Evolutionary conservation across 306 rosid species (phyloP).

Genomic region (Cajanus cajan): DNA sequence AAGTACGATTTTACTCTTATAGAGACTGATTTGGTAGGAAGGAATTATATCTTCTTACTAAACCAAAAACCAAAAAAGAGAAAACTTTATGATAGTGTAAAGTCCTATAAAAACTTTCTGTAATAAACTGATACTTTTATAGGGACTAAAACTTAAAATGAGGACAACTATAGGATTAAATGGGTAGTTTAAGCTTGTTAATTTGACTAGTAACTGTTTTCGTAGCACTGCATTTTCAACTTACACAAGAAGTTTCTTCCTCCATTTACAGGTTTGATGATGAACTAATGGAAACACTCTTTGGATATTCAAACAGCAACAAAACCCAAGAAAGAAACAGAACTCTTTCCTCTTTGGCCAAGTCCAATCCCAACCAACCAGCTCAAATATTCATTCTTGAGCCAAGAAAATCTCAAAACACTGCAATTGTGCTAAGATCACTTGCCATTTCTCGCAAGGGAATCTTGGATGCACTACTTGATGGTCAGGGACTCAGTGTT

Average conservation of each 20-base stretch:
- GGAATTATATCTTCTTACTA: too few species aligned
- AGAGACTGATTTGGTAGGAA: too few species aligned
- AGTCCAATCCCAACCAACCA: constrained; percentile 39
- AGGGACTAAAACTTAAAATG: too few species aligned
- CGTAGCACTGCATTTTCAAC: background rate
- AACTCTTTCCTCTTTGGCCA: constrained; percentile 33
- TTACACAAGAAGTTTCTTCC: background rate
- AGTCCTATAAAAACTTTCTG: too few species aligned
- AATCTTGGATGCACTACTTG: constrained; percentile 61
- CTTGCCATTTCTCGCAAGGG: constrained; percentile 55
- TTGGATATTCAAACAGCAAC: constrained; percentile 55
- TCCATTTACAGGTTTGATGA: constrained; percentile 65
- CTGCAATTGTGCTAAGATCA: constrained; percentile 69
- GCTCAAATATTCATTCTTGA: constrained; percentile 68
- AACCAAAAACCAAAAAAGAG: too few species aligned
- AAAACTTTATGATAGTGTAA: too few species aligned
- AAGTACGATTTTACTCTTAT: too few species aligned
- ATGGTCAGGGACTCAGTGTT: constrained; percentile 61
- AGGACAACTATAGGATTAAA: too few species aligned
- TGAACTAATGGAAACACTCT: constrained; percentile 73
- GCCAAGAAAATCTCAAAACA: constrained; percentile 74
- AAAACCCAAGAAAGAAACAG: constrained; percentile 41
- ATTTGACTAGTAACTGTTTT: background rate
- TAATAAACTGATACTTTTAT: too few species aligned
- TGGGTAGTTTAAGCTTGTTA: background rate